These are phyloP conservation scores for Phytopythium montanum DNA, from an alignment of 352 stramenopile species.

Conservation along the genomic window DNA sequence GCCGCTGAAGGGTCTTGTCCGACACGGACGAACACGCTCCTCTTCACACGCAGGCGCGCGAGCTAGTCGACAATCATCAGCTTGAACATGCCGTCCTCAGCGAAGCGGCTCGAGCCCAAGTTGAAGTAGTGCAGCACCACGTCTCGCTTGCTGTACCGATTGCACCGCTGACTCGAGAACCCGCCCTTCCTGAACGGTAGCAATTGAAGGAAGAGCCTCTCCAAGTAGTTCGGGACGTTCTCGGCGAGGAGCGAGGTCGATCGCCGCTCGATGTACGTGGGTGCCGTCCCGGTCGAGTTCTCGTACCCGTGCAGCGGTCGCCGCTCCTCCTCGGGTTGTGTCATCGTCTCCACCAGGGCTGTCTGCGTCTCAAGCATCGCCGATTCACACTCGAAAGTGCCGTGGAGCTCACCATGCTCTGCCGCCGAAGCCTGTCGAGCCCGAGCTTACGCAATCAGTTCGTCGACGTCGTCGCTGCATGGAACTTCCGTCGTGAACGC, in stretches of 20 bases:
- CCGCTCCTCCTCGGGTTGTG: not conserved
- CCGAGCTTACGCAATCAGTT: no score
- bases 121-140: conserved; percentile 26
- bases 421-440: no score
- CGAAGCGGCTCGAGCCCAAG: conserved; percentile 16
- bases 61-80: conserved; percentile 22
- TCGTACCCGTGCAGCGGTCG: conserved; percentile 6
- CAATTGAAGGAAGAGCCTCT: conserved; percentile 15
- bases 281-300: not conserved
- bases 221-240: conserved; percentile 16
- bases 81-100: conserved; percentile 22
- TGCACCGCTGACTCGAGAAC: conserved; percentile 3
- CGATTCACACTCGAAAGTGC: not conserved
- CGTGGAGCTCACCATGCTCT: no score
- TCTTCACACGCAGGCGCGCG: conserved; percentile 11
- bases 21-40: conserved; percentile 15
- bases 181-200: conserved; percentile 21
- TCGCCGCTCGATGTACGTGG: conserved; percentile 8
- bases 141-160: conserved; percentile 15
- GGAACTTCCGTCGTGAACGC: no score
- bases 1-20: conserved; percentile 10
- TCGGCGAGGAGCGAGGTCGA: conserved; percentile 12
- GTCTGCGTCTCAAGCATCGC: conserved; percentile 10
- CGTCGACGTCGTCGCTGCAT: no score
- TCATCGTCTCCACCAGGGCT: conserved; percentile 12